These are phyloP conservation scores for Nigrospora sphaerica DNA, from an alignment of 2,329 filamentous ascomycete genomes.

Conservation along the genomic window DNA sequence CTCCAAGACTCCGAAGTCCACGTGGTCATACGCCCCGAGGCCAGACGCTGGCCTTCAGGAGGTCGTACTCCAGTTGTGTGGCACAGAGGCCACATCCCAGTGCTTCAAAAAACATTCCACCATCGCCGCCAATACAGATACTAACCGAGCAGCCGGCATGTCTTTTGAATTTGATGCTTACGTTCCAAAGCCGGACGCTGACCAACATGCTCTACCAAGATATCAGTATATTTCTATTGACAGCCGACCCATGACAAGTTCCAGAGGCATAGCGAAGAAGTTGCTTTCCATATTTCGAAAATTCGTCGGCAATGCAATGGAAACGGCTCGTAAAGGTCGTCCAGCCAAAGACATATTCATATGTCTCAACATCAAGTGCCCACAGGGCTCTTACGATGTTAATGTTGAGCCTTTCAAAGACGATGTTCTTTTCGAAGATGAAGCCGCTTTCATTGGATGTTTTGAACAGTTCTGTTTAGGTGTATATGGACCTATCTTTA, in stretches of 20 bases:
- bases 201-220: constrained; percentile 34
- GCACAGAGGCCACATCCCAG: constrained; percentile 45
- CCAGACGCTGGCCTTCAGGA: constrained; percentile 43
- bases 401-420: constrained; percentile 69
- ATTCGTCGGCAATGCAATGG: constrained; percentile 29
- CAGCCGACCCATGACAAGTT: constrained; percentile 52
- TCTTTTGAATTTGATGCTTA: constrained; percentile 48
- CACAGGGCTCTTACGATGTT: constrained; percentile 57
- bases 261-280: constrained; percentile 52
- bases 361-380: constrained; percentile 55
- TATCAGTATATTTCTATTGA: constrained; percentile 62
- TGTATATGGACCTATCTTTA: constrained; percentile 23
- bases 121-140: constrained; percentile 2
- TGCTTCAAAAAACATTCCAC: constrained; percentile 35
- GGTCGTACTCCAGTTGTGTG: constrained; percentile 55
- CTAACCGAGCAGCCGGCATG: constrained; percentile 1
- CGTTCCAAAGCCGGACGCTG: constrained; percentile 44
- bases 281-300: constrained; percentile 46
- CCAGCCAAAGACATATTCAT: constrained; percentile 50
- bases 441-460: constrained; percentile 32
- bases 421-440: constrained; percentile 60
- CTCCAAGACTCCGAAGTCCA: constrained; percentile 40
- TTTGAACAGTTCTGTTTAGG: constrained; percentile 37
- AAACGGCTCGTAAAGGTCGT: constrained; percentile 13
- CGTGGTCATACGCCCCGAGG: constrained; percentile 59